These are phyloP conservation scores for Camellia japonica DNA, from an alignment of 148 eudicot genomes.

Conservation along the genomic window DNA sequence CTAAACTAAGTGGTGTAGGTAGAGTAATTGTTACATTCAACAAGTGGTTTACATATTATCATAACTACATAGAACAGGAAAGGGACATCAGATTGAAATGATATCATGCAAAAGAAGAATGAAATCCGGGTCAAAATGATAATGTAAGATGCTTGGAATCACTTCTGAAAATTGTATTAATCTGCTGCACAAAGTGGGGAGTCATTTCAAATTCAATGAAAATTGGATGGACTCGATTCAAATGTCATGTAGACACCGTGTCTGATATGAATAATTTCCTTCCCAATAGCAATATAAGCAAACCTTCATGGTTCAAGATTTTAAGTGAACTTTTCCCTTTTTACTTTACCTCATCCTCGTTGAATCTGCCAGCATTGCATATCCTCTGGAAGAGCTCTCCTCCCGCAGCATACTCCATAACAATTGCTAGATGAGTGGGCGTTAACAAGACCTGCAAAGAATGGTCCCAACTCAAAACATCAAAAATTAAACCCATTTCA, in stretches of 20 bases:
- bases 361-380: constrained; percentile 51
- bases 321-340: neutral
- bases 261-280: neutral
- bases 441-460: constrained; percentile 46
- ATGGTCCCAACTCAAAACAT: neutral
- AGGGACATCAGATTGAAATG: neutral
- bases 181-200: neutral
- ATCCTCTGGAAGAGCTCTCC: constrained; percentile 62
- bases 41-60: neutral
- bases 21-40: no score
- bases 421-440: constrained; percentile 63
- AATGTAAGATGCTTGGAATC: neutral
- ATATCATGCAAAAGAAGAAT: neutral
- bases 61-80: neutral
- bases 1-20: no score
- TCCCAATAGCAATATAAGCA: neutral
- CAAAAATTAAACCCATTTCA: neutral
- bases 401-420: constrained; percentile 76
- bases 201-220: neutral
- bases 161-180: neutral
- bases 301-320: neutral
- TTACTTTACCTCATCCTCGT: constrained; percentile 51
- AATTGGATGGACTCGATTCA: neutral
- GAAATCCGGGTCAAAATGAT: neutral
- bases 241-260: neutral